Evolutionary conservation across 2,329 filamentous ascomycete species (phyloP).

Genomic region (Penicillium sp.): DNA sequence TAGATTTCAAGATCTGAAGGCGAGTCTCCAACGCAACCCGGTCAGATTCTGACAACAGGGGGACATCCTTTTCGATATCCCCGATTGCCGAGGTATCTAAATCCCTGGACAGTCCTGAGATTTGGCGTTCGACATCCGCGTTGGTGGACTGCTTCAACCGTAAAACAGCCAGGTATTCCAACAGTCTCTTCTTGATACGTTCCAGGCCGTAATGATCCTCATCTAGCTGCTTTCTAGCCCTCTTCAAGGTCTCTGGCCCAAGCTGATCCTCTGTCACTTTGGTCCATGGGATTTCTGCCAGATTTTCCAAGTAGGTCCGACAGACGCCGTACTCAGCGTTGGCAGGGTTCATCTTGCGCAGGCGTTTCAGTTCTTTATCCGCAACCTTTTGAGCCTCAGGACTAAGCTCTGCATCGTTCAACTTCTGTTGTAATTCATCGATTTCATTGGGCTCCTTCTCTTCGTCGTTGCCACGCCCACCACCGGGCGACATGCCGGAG

Average conservation of each 20-base stretch:
- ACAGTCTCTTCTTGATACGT: constrained; percentile 91
- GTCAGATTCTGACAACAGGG: constrained; percentile 47
- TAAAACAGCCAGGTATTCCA: constrained; percentile 95
- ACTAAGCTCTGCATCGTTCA: constrained; percentile 77
- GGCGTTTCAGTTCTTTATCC: constrained; percentile 78
- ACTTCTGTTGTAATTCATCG: constrained; percentile 83
- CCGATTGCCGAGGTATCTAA: constrained; percentile 36
- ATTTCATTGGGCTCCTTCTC: constrained; percentile 86
- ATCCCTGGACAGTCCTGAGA: constrained; percentile 55
- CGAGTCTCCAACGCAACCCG: constrained; percentile 57
- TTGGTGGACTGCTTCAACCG: constrained; percentile 92
- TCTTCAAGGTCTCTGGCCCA: constrained; percentile 72
- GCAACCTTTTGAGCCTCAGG: constrained; percentile 88
- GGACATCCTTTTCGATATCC: constrained; percentile 59
- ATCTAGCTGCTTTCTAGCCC: constrained; percentile 85
- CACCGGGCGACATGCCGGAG: constrained; percentile 42
- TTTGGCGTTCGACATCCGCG: constrained; percentile 74
- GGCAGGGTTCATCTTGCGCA: constrained; percentile 93
- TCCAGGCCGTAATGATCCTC: constrained; percentile 95
- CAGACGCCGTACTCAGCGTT: constrained; percentile 96
- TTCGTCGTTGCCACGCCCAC: constrained; percentile 54
- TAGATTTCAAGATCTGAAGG: constrained; percentile 72
- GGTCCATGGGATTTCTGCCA: constrained; percentile 92
- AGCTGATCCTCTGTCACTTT: constrained; percentile 81
- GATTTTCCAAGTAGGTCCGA: constrained; percentile 87